Conservation (phyloP, 768 basidiomycete genomes). For the Dioszegia aurantiaca region DNA sequence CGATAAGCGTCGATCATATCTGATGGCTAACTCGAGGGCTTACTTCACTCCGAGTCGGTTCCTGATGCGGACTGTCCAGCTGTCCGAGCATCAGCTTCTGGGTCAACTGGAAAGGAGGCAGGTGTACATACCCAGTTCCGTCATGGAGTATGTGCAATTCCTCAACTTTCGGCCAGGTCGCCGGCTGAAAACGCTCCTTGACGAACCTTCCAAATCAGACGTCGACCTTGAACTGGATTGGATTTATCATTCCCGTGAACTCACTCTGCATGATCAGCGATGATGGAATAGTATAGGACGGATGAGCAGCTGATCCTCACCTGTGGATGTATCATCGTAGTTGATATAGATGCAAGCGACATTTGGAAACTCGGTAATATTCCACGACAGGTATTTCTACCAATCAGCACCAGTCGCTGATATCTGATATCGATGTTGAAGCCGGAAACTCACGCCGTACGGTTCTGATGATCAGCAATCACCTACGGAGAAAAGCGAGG, state of each 20-base stretch:
- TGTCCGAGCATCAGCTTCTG: neutral
- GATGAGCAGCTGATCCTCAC: no score
- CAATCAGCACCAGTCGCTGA: no score
- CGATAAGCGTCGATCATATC: constrained; percentile 3
- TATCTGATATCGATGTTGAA: neutral
- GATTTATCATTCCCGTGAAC: neutral
- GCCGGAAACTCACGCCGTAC: constrained; percentile 20
- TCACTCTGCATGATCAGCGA: constrained; percentile 1
- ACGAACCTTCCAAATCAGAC: constrained; percentile 14
- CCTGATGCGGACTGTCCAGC: constrained; percentile 31
- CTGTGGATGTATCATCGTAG: constrained; percentile 31
- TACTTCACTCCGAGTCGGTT: constrained; percentile 38
- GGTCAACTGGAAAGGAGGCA: neutral
- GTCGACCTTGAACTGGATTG: no score
- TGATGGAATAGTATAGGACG: no score
- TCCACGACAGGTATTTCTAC: constrained; percentile 38
- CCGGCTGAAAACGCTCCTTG: constrained; percentile 37
- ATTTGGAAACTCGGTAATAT: constrained; percentile 30
- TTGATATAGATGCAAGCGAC: constrained; percentile 37
- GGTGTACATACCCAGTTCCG: constrained; percentile 22
- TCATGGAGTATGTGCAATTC: constrained; percentile 30
- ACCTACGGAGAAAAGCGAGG: no score
- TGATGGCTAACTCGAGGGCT: neutral
- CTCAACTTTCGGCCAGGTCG: constrained; percentile 32
- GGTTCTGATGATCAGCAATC: constrained; percentile 30